phyloP scores from a whole-genome alignment of 169 alveolate genomes.

The Amoebophrya sp. region DNA sequence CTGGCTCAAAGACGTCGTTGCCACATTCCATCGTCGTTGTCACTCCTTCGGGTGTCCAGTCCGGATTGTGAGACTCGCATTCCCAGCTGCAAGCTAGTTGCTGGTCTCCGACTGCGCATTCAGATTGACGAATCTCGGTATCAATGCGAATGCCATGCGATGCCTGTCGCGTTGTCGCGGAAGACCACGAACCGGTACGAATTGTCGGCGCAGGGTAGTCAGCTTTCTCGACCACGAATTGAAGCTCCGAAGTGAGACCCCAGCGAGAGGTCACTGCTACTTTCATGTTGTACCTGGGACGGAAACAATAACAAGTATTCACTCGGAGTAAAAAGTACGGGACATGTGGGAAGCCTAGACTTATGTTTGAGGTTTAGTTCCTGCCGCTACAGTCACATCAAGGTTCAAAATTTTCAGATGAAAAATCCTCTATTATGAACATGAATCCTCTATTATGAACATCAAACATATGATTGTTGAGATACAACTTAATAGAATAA shows the following conservation, averaged over 20 bases:
- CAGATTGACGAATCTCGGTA: background rate
- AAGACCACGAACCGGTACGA: background rate
- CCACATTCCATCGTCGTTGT: background rate
- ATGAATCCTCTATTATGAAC: too few relatives aligned
- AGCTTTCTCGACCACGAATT: background rate
- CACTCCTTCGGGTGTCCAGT: background rate
- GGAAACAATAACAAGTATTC: too few relatives aligned
- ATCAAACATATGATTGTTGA: too few relatives aligned
- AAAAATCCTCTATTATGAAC: too few relatives aligned
- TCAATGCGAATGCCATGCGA: background rate
- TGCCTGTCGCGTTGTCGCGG: background rate
- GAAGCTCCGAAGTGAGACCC: background rate
- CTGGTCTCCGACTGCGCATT: conserved; percentile 23
- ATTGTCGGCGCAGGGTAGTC: conserved; percentile 23
- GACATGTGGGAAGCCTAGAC: too few relatives aligned
- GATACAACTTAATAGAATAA: too few relatives aligned
- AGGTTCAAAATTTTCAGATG: too few relatives aligned
- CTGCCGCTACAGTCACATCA: too few relatives aligned
- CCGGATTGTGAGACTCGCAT: conserved; percentile 24
- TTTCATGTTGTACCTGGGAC: background rate
- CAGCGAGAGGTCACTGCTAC: background rate
- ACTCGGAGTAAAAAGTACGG: too few relatives aligned
- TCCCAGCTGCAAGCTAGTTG: background rate
- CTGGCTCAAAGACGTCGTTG: background rate
- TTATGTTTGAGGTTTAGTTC: too few relatives aligned